Evolutionary conservation across 192 early-diverging fungal genomes (phyloP).

Genomic region (Linnemannia exigua): DNA sequence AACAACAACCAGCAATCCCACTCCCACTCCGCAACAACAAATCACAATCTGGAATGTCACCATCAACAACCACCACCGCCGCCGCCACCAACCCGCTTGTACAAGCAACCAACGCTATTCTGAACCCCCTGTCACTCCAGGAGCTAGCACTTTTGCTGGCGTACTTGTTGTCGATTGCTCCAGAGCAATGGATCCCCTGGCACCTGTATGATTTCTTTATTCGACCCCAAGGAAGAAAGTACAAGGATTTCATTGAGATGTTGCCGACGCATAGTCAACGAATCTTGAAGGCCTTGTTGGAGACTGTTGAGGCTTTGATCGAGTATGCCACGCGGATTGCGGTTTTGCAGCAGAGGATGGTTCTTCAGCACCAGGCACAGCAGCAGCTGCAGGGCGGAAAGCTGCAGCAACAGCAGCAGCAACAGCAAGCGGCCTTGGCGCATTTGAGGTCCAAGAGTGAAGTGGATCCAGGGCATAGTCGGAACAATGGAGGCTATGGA

Average conservation of each 20-base stretch:
- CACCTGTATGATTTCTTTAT: constrained; percentile 52
- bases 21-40: constrained; percentile 19
- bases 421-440: not conserved
- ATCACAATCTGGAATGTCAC: constrained; percentile 15
- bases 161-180: constrained; percentile 23
- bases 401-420: not conserved
- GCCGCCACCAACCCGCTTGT: not conserved
- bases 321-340: constrained; percentile 24
- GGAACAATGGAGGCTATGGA: not conserved
- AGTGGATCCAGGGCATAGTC: not conserved
- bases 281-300: constrained; percentile 29
- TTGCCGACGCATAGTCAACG: constrained; percentile 44
- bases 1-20: not conserved
- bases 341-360: not conserved
- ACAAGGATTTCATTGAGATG: constrained; percentile 35
- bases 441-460: constrained; percentile 37
- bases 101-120: constrained; percentile 28
- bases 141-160: constrained; percentile 16
- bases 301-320: constrained; percentile 28
- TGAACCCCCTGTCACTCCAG: constrained; percentile 24
- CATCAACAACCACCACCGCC: no score
- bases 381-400: not conserved
- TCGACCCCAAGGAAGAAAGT: constrained; percentile 23
- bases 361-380: constrained; percentile 1
- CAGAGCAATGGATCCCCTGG: constrained; percentile 49